Conservation (phyloP, 805 yeast genomes). For the Cyberlindnera maritima region DNA sequence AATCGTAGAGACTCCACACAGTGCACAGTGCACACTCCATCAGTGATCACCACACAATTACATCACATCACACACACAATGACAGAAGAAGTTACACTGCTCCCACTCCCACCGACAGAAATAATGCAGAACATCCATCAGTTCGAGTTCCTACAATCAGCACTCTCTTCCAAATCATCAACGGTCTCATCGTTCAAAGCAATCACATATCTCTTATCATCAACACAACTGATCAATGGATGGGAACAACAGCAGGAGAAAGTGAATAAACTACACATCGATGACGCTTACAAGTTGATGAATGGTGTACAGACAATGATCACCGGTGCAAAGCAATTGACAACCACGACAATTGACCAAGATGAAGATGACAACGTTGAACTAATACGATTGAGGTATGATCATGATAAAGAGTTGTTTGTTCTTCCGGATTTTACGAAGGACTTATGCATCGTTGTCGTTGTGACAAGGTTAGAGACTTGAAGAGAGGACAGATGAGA, state of each 20-base stretch:
- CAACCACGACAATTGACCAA: background rate
- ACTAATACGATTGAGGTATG: slow-evolving; percentile 8
- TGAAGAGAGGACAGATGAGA: background rate
- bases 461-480: background rate
- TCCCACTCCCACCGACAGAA: slow-evolving; percentile 12
- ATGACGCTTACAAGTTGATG: background rate
- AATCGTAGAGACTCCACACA: no score
- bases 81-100: background rate
- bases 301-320: background rate
- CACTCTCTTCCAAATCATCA: background rate
- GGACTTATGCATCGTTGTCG: slow-evolving; percentile 5
- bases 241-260: slow-evolving; percentile 11
- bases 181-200: slow-evolving; percentile 1
- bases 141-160: slow-evolving; percentile 9
- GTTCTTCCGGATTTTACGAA: slow-evolving; percentile 3
- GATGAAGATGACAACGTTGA: background rate
- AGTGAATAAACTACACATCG: background rate
- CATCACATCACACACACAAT: background rate
- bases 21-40: no score
- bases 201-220: slow-evolving; percentile 3
- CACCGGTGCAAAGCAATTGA: background rate
- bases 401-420: slow-evolving; percentile 7
- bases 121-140: slow-evolving; percentile 9
- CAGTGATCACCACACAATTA: no score
- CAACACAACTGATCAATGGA: slow-evolving; percentile 12